A percentile compares a stretch with the other conserved stretches of the same genome.
Conservation (phyloP, 73 alveolate genomes). For the Durusdinium trenchii region DNA sequence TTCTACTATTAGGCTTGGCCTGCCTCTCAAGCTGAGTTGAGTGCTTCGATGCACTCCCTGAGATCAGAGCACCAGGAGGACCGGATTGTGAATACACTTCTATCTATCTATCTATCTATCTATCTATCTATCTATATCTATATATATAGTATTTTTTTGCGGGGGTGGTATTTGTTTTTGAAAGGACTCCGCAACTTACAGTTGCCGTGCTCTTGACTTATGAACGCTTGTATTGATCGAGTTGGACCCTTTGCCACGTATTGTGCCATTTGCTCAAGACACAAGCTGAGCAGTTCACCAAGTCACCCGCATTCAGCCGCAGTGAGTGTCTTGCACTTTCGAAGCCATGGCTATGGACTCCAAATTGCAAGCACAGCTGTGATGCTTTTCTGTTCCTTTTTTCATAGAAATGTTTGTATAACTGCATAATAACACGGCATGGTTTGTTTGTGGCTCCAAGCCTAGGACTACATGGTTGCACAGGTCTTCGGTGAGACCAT, state of each 20-base stretch:
- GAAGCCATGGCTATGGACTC: constrained; percentile 38
- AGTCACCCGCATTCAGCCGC: constrained; percentile 28
- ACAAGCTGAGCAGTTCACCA: background rate
- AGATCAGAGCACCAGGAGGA: constrained; percentile 57
- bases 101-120: background rate
- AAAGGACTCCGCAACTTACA: background rate
- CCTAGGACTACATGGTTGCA: constrained; percentile 80
- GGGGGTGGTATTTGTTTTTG: background rate
- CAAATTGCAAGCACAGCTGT: background rate
- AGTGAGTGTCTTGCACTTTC: constrained; percentile 15
- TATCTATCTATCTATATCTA: background rate
- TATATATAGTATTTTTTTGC: background rate
- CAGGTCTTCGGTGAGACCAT: constrained; percentile 64
- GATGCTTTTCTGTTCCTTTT: no score
- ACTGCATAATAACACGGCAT: no score
- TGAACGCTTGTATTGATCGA: no score
- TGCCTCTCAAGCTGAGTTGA: constrained; percentile 85
- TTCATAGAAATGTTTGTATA: no score
- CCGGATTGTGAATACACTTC: background rate
- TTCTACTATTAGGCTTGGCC: constrained; percentile 73
- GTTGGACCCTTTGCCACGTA: background rate
- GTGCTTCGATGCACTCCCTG: constrained; percentile 19
- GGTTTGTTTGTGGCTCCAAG: background rate
- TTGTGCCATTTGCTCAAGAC: background rate
- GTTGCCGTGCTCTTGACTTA: no score